phyloP scores from a whole-genome alignment of 768 basidiomycete species.

The Tulasnella sp. region DNA sequence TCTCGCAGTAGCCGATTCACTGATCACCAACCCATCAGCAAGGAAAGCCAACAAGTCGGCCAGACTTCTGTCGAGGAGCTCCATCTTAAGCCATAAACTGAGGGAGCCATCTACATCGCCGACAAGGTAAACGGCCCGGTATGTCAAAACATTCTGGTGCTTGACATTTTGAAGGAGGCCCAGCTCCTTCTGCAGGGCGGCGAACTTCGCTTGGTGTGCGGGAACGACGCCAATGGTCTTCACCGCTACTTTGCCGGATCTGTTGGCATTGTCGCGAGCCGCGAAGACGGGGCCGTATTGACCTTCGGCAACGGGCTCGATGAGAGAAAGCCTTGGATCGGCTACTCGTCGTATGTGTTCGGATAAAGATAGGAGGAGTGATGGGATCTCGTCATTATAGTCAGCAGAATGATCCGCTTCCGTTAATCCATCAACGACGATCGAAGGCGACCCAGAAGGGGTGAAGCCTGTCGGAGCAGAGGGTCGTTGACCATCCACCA shows the following conservation, averaged over 20 bases:
- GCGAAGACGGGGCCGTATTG: slow-evolving; percentile 64
- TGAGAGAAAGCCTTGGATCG: slow-evolving; percentile 51
- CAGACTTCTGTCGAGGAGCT: slow-evolving; percentile 78
- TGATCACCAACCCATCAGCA: slow-evolving; percentile 45
- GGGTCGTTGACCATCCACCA: too few relatives aligned
- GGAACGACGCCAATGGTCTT: slow-evolving; percentile 57
- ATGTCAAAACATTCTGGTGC: slow-evolving; percentile 49
- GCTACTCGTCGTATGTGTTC: slow-evolving; percentile 53
- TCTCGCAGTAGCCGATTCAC: slow-evolving; percentile 58
- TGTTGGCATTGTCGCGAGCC: slow-evolving; percentile 22
- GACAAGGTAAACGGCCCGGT: slow-evolving; percentile 37
- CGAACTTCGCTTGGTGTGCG: slow-evolving; percentile 36
- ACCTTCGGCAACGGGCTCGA: slow-evolving; percentile 73
- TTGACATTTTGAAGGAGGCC: slow-evolving; percentile 43
- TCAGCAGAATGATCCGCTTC: not conserved
- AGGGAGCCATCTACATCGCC: slow-evolving; percentile 29
- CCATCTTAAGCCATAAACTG: slow-evolving; percentile 81
- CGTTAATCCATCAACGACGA: not conserved
- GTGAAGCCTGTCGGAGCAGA: not conserved
- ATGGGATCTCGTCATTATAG: slow-evolving; percentile 10
- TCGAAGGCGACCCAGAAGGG: not conserved
- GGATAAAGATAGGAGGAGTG: slow-evolving; percentile 44
- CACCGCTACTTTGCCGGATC: slow-evolving; percentile 47
- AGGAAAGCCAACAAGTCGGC: slow-evolving; percentile 61
- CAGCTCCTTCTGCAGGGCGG: slow-evolving; percentile 52